phyloP scores from a whole-genome alignment of 352 stramenopile species.

The Phytophthora uliginosa region DNA sequence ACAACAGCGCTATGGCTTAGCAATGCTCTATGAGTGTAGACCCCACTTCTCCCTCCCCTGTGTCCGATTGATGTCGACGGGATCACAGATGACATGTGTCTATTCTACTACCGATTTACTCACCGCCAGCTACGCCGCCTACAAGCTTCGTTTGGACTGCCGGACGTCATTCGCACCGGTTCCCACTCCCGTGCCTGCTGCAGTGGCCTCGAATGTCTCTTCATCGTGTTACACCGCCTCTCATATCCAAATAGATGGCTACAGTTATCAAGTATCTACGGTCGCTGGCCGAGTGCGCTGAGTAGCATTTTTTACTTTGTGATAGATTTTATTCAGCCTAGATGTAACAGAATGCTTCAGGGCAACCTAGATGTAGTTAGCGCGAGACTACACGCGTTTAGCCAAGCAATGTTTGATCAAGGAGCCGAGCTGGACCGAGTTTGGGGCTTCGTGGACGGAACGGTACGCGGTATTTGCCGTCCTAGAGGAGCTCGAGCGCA shows the following conservation, averaged over 20 bases:
- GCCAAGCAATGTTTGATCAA: background rate
- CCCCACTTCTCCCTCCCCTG: no score
- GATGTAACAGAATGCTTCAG: background rate
- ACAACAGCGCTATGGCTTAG: no score
- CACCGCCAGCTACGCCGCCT: background rate
- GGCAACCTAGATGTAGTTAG: background rate
- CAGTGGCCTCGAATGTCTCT: background rate
- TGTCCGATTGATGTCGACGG: background rate
- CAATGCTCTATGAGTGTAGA: no score
- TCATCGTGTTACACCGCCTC: background rate
- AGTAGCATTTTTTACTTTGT: background rate
- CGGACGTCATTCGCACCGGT: background rate
- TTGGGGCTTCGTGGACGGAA: background rate
- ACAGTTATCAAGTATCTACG: background rate
- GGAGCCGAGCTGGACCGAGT: background rate
- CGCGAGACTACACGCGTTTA: background rate
- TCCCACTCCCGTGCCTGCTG: background rate
- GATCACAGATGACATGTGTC: background rate
- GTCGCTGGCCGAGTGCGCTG: background rate
- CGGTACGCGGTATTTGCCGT: background rate
- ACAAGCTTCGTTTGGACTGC: background rate
- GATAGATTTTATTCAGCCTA: background rate
- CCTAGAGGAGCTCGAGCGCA: no score
- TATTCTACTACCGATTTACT: background rate
- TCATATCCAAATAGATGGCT: background rate